Evolutionary conservation across 2,329 filamentous ascomycete species (phyloP), one percentile per base, ranked within the genome.

Genomic region (Alternaria sp.): DNA sequence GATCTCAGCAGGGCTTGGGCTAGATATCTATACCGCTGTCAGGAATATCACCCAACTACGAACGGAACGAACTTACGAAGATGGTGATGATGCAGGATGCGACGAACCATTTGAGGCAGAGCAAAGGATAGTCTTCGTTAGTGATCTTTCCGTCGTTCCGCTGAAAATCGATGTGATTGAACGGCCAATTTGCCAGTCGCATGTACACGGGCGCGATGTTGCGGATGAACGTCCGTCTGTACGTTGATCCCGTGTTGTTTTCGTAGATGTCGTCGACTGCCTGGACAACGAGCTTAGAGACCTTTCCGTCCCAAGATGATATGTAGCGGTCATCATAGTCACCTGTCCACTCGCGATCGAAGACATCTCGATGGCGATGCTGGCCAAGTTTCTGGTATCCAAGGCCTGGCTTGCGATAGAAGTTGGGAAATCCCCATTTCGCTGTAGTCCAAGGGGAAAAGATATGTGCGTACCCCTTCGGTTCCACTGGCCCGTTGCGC

Each of bases 301-400:
- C 54, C 28, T 67, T 70, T 4, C 72, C 73, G 37, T 75, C 72
- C 51, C 56, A 73, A 0, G 70, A 61, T 8, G 71, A 73, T 14
- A 75, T 64, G 39, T 75, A 75, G 2, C 71, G 69, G 34, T 75
- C 73, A 31, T 72, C 72, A 33, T 70, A 69, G 37, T 73, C 64
- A 2, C 69, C 66, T 2, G 60, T 51, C 68, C 70, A 71, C 46
- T 68, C 58, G 31, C 70, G 64, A 13, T 70, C 66, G 26, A 73
- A 69, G 23, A 60, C 51, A 50, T 73, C 70, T 14, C 62, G 48
- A 51, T 73, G 69, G 11, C 69, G 66, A 51, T 71, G 44, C 4
- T 61, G 57, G 6, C 55, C 57, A 6, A 69, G 54, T 49, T 72
- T 72, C 36, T 71, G 63, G 34, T 73, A 73, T 2, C 64, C 69